Conservation (phyloP, 352 stramenopile species). For the Phytophthora melonis region DNA sequence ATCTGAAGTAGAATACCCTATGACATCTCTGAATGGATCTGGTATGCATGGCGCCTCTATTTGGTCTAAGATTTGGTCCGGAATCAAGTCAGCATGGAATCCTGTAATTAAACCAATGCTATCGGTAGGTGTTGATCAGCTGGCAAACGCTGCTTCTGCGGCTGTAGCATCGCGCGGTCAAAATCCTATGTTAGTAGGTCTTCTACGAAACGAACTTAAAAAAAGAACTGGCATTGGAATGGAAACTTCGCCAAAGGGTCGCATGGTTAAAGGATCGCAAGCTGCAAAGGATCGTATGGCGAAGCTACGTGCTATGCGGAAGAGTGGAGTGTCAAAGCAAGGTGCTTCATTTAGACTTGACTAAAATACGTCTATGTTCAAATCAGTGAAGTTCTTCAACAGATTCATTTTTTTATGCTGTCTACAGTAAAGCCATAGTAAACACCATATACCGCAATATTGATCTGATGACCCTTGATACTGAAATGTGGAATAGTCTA, state of each 20-base stretch:
- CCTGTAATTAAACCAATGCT: too few relatives aligned
- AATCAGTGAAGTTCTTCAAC: slow-evolving; percentile 19
- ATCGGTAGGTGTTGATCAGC: too few relatives aligned
- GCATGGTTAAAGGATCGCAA: too few relatives aligned
- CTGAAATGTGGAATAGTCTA: slow-evolving; percentile 1
- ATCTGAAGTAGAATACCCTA: background rate
- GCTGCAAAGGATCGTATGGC: too few relatives aligned
- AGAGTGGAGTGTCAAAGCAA: too few relatives aligned
- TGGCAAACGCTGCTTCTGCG: too few relatives aligned
- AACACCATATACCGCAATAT: slow-evolving; percentile 18
- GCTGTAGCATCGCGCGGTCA: too few relatives aligned
- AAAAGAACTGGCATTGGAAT: background rate
- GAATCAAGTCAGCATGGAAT: slow-evolving; percentile 1
- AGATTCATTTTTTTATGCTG: slow-evolving; percentile 20
- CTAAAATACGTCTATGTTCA: slow-evolving; percentile 11
- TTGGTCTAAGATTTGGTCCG: slow-evolving; percentile 6
- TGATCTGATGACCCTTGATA: slow-evolving; percentile 1
- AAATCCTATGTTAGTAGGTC: background rate
- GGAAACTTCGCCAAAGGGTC: too few relatives aligned
- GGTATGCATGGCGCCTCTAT: slow-evolving; percentile 8
- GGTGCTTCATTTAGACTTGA: too few relatives aligned
- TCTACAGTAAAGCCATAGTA: slow-evolving; percentile 24
- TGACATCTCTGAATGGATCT: background rate
- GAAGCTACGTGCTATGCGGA: too few relatives aligned
- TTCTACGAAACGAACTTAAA: background rate